These are phyloP conservation scores for Thraustochytrium sp. DNA, from an alignment of 352 stramenopile genomes.

Conservation along the genomic window DNA sequence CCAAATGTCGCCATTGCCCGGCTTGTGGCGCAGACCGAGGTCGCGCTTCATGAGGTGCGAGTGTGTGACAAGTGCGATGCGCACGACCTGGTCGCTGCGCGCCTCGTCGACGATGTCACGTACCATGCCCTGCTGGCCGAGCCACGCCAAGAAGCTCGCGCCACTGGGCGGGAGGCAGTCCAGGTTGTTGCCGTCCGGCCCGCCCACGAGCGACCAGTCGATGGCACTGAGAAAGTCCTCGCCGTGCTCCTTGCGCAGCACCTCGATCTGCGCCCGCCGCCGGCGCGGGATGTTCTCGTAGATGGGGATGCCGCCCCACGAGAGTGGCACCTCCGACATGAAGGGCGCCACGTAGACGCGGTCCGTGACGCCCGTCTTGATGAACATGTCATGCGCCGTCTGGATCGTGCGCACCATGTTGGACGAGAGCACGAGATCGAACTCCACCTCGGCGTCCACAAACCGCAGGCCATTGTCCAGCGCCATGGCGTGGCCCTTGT, in stretches of 20 bases:
- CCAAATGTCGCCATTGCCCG: slow-evolving; percentile 28
- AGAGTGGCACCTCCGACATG: slow-evolving; percentile 22
- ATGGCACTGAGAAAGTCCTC: not conserved
- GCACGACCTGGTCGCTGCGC: not conserved
- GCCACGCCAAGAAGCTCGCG: not conserved
- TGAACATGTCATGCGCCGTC: slow-evolving; percentile 18
- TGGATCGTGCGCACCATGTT: slow-evolving; percentile 25
- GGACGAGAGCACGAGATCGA: slow-evolving; percentile 27
- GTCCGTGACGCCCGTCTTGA: not conserved
- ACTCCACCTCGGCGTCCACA: not conserved
- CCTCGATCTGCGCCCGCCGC: not conserved
- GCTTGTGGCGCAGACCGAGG: not conserved
- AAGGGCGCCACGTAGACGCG: not conserved
- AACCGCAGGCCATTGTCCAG: not conserved
- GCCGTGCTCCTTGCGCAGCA: not conserved
- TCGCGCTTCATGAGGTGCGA: slow-evolving; percentile 16
- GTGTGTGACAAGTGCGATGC: slow-evolving; percentile 19
- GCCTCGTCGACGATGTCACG: not conserved
- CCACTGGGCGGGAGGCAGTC: not conserved
- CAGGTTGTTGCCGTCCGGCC: not conserved
- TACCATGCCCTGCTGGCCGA: not conserved
- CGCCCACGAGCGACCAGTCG: slow-evolving; percentile 36
- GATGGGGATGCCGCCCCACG: not conserved
- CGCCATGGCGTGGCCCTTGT: not conserved
- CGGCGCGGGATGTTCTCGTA: slow-evolving; percentile 16